Conservation (phyloP, 306 rosid species). For the Cercis canadensis region DNA sequence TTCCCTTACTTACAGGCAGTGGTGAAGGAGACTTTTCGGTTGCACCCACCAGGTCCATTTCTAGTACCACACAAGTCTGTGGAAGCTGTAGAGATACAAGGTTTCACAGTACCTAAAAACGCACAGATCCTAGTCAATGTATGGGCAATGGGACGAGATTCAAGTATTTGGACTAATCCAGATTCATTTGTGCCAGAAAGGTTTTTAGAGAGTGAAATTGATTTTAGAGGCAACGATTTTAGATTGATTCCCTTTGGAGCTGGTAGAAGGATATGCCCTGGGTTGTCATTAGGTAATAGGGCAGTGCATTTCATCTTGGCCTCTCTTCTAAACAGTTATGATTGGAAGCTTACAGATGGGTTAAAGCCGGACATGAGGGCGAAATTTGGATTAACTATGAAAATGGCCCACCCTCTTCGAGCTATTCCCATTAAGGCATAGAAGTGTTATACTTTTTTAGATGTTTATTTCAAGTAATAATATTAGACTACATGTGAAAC, state of each 20-base stretch:
- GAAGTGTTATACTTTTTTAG: too few species aligned
- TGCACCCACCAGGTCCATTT: conserved; percentile 39
- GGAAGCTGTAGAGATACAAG: neutral
- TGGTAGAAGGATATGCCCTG: conserved; percentile 38
- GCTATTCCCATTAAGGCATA: neutral
- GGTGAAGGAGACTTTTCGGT: conserved; percentile 32
- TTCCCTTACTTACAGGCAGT: conserved; percentile 21
- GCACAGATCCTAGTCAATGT: conserved; percentile 16
- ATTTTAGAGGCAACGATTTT: conserved; percentile 21
- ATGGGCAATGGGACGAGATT: conserved; percentile 34
- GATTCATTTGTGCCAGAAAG: conserved; percentile 24
- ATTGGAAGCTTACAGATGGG: conserved; percentile 22
- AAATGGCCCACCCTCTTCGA: neutral
- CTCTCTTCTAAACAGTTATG: neutral
- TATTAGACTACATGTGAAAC: too few species aligned
- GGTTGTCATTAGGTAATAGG: conserved; percentile 14
- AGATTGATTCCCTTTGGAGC: conserved; percentile 30
- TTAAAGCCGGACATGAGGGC: conserved; percentile 6
- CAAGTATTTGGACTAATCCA: conserved; percentile 22
- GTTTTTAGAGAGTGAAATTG: neutral
- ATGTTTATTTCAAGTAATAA: too few species aligned
- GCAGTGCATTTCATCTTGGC: conserved; percentile 23
- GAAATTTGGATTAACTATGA: neutral
- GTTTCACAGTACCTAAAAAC: conserved; percentile 14
- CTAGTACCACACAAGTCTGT: conserved; percentile 15